A percentile compares a stretch with the other conserved stretches of the same genome.
Conservation (phyloP, 2,329 filamentous ascomycete species). For the Trichophaea hybrida region DNA sequence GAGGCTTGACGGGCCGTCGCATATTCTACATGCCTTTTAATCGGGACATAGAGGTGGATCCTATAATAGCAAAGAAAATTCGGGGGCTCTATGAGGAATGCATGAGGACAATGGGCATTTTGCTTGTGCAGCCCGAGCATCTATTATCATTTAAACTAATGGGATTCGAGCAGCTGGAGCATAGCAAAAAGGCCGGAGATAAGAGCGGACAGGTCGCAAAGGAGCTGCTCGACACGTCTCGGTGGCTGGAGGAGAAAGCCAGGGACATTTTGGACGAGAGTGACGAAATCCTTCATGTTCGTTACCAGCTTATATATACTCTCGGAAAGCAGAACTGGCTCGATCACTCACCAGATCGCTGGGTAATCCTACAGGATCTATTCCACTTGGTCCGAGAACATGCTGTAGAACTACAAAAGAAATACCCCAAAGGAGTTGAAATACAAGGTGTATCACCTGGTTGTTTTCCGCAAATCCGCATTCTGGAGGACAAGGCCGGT, state of each 20-base stretch:
- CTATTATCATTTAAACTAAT: conserved; percentile 50
- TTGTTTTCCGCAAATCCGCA: conserved; percentile 38
- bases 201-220: conserved; percentile 26
- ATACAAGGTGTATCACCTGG: conserved; percentile 21
- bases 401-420: conserved; percentile 3
- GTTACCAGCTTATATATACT: conserved; percentile 50
- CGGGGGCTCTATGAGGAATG: conserved; percentile 35
- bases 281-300: conserved; percentile 47
- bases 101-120: conserved; percentile 38
- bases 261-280: conserved; percentile 51
- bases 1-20: conserved; percentile 41
- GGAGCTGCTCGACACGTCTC: conserved; percentile 33
- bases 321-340: conserved; percentile 41
- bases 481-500: conserved; percentile 31
- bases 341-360: conserved; percentile 42
- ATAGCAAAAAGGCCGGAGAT: not conserved
- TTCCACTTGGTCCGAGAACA: conserved; percentile 34
- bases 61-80: conserved; percentile 31
- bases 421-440: conserved; percentile 13
- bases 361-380: conserved; percentile 42
- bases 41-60: conserved; percentile 33
- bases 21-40: conserved; percentile 48
- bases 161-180: conserved; percentile 39
- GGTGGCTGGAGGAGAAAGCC: conserved; percentile 34
- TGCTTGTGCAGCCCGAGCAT: conserved; percentile 51